Evolutionary conservation across 495 filamentous ascomycete species (phyloP), one percentile per base, ranked within the genome.

Genomic region (Penicillium psychrofluorescens): DNA sequence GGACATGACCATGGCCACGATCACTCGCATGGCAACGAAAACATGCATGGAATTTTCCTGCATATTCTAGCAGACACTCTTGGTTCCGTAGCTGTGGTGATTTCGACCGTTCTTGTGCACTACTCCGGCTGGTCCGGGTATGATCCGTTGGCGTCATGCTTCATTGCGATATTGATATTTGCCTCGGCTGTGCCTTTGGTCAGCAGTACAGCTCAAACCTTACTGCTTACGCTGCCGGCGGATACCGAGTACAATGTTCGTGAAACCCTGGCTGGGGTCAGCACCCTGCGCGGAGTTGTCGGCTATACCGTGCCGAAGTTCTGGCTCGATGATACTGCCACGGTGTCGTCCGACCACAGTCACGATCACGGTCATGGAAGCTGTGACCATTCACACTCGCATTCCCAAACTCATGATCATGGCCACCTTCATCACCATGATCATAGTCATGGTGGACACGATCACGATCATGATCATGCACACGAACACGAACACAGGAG

Each of bases 11-110:
- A 89, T 47, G 80, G 77, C 6, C 88, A 95, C 55, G 80, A 78
- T 34, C 81, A 66, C 50, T 56, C 48, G 45, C 87, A 94, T 61
- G 86, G 86, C 43, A 95, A 94, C 59, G 94, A 99, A 54, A 99
- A 99, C 55, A 97, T 98, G 94, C 82, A 90, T 48, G 92, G 92
- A n/a, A 97, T 99, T 48, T 99, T 91, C 68, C 70, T 99, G 8
- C 92, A 99, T 55, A 86, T 99, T 43, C 72, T 97, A 4, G 94
- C 91, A 8, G 92, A 99, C 59, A 95, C 94, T 0, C 79, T 97
- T 13, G 92, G 92, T 10, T 95, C 89, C 31, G 86, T 90, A 11
- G 90, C 90, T 10, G 92, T 99, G 36, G 95, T 99, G 43, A 81
- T 91, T 35, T 95, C 89, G 9, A 97, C 92, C 5, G 67, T 87